These are phyloP conservation scores for Eimeria zaria DNA, from an alignment of 169 alveolate genomes.

Conservation along the genomic window DNA sequence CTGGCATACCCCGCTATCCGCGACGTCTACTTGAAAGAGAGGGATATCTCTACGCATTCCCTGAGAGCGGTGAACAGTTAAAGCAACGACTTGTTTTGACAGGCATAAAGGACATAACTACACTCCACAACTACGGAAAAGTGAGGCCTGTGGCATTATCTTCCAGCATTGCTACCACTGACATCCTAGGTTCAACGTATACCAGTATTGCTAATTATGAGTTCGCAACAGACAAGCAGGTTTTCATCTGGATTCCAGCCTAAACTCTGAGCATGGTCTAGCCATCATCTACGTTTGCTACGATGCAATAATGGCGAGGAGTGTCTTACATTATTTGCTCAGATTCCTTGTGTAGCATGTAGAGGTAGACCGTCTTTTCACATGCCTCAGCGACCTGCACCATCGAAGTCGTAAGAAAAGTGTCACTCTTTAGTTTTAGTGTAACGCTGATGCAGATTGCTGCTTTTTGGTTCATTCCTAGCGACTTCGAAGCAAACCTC, in stretches of 20 bases:
- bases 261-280: neutral
- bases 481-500: constrained; percentile 39
- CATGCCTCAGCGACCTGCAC: constrained; percentile 60
- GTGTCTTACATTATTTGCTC: constrained; percentile 45
- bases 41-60: constrained; percentile 60
- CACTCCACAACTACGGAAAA: neutral
- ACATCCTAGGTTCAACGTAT: neutral
- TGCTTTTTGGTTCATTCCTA: neutral
- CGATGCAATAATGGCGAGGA: neutral
- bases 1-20: neutral
- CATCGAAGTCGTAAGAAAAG: neutral
- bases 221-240: neutral
- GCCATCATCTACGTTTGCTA: neutral
- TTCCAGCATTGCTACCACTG: neutral
- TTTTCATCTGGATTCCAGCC: neutral
- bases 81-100: neutral
- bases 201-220: neutral
- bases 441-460: neutral
- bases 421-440: neutral
- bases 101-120: neutral
- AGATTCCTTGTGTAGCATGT: constrained; percentile 51
- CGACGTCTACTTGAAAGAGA: constrained; percentile 57
- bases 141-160: neutral
- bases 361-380: constrained; percentile 47
- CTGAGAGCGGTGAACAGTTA: constrained; percentile 49